These are phyloP conservation scores for Calonectria honghensis DNA, from an alignment of 2,329 filamentous ascomycete genomes.

Conservation along the genomic window DNA sequence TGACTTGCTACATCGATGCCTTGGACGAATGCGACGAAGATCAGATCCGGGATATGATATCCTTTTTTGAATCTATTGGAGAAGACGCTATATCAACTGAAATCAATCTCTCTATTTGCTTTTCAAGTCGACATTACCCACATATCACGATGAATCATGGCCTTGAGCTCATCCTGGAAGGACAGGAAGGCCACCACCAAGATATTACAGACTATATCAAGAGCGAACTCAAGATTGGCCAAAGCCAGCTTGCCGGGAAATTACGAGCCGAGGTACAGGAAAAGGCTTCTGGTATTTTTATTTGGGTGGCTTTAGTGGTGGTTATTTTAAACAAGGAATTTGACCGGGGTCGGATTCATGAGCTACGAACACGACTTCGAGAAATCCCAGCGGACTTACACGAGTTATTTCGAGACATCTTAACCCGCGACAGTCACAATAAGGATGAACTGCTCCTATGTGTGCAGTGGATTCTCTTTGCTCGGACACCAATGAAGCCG, in stretches of 20 bases:
- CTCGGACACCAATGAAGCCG: constrained; percentile 63
- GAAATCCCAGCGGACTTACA: constrained; percentile 63
- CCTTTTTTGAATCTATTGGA: constrained; percentile 63
- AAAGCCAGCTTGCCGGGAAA: neutral
- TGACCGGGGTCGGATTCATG: constrained; percentile 50
- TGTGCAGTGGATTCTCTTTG: constrained; percentile 72
- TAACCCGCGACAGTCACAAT: constrained; percentile 67
- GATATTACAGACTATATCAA: constrained; percentile 54
- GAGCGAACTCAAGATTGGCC: constrained; percentile 29
- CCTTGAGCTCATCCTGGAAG: constrained; percentile 51
- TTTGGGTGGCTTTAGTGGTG: constrained; percentile 61
- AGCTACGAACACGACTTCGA: constrained; percentile 55
- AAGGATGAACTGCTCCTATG: constrained; percentile 65
- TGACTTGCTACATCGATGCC: constrained; percentile 51
- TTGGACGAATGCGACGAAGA: constrained; percentile 69
- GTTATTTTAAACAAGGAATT: constrained; percentile 62
- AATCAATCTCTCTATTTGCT: constrained; percentile 59
- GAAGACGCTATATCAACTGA: constrained; percentile 27
- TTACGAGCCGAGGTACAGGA: constrained; percentile 52
- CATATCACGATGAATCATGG: constrained; percentile 59
- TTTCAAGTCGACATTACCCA: constrained; percentile 70
- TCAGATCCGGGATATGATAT: constrained; percentile 64
- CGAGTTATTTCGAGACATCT: constrained; percentile 71
- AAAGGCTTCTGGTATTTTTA: constrained; percentile 58
- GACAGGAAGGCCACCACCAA: constrained; percentile 47